Conservation (phyloP, 805 yeast genomes). For the Alloascoidea africana region DNA sequence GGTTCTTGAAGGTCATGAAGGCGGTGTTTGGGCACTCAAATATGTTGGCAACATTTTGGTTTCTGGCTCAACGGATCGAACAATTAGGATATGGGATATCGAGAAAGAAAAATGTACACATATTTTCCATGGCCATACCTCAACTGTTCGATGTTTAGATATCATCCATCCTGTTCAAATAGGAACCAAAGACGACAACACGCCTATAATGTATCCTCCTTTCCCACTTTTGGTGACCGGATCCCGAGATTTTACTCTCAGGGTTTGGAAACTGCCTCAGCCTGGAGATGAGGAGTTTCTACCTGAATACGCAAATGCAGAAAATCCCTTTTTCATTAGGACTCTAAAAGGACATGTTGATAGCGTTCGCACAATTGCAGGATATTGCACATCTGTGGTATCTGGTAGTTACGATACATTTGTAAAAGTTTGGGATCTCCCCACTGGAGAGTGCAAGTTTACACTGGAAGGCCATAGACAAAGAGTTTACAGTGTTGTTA, state of each 20-base stretch:
- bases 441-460: conserved; percentile 56
- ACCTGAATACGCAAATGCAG: conserved; percentile 10
- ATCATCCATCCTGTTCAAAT: conserved; percentile 50
- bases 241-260: conserved; percentile 71
- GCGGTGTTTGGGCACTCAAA: conserved; percentile 98
- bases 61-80: conserved; percentile 89
- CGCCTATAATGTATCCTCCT: conserved; percentile 39
- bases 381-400: conserved; percentile 67
- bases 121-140: conserved; percentile 79
- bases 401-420: conserved; percentile 87
- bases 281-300: conserved; percentile 21
- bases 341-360: conserved; percentile 63
- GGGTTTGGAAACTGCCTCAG: conserved; percentile 71
- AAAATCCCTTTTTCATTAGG: conserved; percentile 51
- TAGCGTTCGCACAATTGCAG: conserved; percentile 78
- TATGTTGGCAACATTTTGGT: conserved; percentile 73
- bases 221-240: conserved; percentile 73
- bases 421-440: conserved; percentile 85
- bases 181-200: conserved; percentile 46
- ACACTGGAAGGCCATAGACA: conserved; percentile 75
- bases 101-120: conserved; percentile 78
- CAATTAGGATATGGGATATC: conserved; percentile 89
- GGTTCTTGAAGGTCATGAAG: conserved; percentile 76
- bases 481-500: conserved; percentile 76
- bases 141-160: conserved; percentile 86